Conservation (phyloP, 345 rosid genomes). For the Viola odorata region DNA sequence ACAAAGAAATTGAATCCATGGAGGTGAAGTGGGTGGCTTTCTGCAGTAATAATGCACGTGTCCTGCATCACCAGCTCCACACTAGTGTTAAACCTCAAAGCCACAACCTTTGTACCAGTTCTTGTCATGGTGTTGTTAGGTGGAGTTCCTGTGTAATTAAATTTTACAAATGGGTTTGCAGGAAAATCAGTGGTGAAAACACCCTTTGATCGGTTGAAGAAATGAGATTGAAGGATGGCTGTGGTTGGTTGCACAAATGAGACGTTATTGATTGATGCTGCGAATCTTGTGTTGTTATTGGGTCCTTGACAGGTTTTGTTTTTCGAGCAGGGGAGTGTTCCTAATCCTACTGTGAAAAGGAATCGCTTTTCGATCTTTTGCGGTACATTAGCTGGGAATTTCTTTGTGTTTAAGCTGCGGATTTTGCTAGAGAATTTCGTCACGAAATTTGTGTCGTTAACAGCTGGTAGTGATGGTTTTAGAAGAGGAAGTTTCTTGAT, state of each 20-base stretch:
- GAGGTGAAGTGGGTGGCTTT: constrained; percentile 56
- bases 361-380: constrained; percentile 31
- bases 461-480: constrained; percentile 34
- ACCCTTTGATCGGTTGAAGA: constrained; percentile 38
- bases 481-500: constrained; percentile 21
- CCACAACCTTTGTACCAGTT: constrained; percentile 42
- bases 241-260: constrained; percentile 38
- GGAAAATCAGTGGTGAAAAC: constrained; percentile 46
- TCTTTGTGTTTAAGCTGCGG: constrained; percentile 35
- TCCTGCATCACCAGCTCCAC: constrained; percentile 55
- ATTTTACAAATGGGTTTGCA: constrained; percentile 36
- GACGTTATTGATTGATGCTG: constrained; percentile 43
- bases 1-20: constrained; percentile 51
- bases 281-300: constrained; percentile 32
- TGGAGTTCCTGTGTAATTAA: constrained; percentile 51
- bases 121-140: constrained; percentile 30
- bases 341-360: constrained; percentile 52
- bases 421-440: constrained; percentile 31
- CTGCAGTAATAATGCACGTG: constrained; percentile 41
- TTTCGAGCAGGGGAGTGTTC: constrained; percentile 31
- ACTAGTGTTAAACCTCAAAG: constrained; percentile 30
- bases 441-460: constrained; percentile 39
- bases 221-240: constrained; percentile 46
- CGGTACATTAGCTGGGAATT: constrained; percentile 48
- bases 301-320: constrained; percentile 47